Evolutionary conservation across 176 grass and related monocot species (phyloP).

Genomic region (Musa acuminata): DNA sequence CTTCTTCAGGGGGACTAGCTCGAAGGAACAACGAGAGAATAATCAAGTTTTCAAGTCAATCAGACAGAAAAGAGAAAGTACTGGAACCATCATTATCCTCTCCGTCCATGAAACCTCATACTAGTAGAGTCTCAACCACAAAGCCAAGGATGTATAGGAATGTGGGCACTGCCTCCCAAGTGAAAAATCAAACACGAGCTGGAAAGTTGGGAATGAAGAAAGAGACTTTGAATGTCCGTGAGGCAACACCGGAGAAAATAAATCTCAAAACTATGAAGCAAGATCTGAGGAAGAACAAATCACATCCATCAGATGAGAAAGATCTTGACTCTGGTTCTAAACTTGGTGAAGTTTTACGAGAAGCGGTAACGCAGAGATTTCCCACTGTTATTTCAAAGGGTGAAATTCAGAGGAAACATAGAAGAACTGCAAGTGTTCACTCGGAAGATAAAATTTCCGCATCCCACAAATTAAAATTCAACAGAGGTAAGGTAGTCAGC

Average conservation of each 20-base stretch:
- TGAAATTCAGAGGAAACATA: slow-evolving; percentile 10
- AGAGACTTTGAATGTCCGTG: slow-evolving; percentile 30
- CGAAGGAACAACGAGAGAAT: slow-evolving; percentile 27
- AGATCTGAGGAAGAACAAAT: slow-evolving; percentile 25
- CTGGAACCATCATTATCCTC: slow-evolving; percentile 30
- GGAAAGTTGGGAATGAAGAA: slow-evolving; percentile 24
- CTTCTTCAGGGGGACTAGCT: slow-evolving; percentile 21
- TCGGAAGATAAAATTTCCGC: neutral
- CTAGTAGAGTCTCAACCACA: slow-evolving; percentile 26
- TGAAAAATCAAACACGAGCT: slow-evolving; percentile 30
- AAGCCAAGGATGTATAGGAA: slow-evolving; percentile 22
- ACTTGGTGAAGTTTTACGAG: neutral
- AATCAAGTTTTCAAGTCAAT: slow-evolving; percentile 15
- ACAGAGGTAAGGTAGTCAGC: slow-evolving; percentile 38
- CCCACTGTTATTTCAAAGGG: slow-evolving; percentile 14
- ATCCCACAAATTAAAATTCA: slow-evolving; percentile 39
- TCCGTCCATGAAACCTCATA: slow-evolving; percentile 27
- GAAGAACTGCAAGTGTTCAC: slow-evolving; percentile 6
- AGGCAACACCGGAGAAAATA: slow-evolving; percentile 27
- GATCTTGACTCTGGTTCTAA: neutral
- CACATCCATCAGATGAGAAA: neutral
- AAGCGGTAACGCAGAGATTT: neutral
- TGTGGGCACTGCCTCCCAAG: slow-evolving; percentile 19
- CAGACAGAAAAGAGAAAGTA: slow-evolving; percentile 24
- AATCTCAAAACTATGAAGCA: slow-evolving; percentile 20